A percentile compares a stretch with the other conserved stretches of the same genome.
These are phyloP conservation scores for Castanea mollissima DNA, from an alignment of 306 rosid species.

Conservation along the genomic window DNA sequence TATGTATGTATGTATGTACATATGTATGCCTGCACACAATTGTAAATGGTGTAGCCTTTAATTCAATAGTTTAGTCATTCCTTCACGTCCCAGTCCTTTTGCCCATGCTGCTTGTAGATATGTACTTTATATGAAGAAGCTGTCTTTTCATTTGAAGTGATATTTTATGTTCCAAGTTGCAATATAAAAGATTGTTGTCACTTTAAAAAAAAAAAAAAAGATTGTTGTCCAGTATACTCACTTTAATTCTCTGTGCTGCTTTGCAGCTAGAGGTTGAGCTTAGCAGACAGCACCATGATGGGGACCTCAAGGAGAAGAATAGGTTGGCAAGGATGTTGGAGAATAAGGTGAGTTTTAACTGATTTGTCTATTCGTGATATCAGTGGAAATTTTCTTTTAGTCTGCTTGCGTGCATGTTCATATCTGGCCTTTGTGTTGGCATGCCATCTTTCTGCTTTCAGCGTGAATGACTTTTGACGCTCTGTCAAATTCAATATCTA, in stretches of 20 bases:
- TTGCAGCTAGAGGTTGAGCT: constrained; percentile 79
- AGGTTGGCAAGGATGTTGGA: constrained; percentile 65
- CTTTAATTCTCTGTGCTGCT: constrained; percentile 9
- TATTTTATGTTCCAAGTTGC: neutral
- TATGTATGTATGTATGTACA: neutral
- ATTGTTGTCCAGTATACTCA: neutral
- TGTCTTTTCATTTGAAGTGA: neutral
- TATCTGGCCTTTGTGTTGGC: neutral
- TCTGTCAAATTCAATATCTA: neutral
- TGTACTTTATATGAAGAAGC: neutral
- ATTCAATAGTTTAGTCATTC: neutral
- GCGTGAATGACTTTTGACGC: neutral
- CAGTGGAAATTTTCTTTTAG: neutral
- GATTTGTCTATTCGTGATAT: neutral
- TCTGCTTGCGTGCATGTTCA: neutral
- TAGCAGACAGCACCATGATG: constrained; percentile 85
- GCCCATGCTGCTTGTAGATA: neutral
- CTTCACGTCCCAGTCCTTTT: neutral
- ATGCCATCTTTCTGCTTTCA: neutral
- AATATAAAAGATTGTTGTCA: neutral
- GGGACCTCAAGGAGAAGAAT: constrained; percentile 83
- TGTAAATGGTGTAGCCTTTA: neutral
- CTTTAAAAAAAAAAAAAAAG: neutral
- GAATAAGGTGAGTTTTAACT: constrained; percentile 43
- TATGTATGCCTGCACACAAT: neutral